Percentiles rank a stretch among this genome's conserved stretches.
Evolutionary conservation across 2,329 filamentous ascomycete genomes (phyloP).

Genomic region (Exophiala dermatitidis): DNA sequence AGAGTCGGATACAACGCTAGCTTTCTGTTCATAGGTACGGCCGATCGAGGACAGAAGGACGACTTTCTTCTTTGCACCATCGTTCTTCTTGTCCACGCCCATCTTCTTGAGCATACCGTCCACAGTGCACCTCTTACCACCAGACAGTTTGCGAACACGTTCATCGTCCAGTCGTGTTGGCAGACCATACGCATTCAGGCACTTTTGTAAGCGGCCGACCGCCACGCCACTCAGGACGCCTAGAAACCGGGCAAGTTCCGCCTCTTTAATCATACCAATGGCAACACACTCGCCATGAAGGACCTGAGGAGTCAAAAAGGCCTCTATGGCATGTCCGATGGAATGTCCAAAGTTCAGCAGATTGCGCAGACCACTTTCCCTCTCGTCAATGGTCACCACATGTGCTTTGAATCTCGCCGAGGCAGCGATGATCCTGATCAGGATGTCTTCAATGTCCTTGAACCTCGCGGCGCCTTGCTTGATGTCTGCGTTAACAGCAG

Average conservation of each 20-base stretch:
- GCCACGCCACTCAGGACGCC: constrained; percentile 79
- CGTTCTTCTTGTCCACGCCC: constrained; percentile 98
- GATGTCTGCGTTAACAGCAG: constrained; percentile 58
- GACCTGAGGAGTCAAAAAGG: constrained; percentile 88
- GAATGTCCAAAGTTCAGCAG: constrained; percentile 96
- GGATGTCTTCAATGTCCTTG: constrained; percentile 59
- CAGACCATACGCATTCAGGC: constrained; percentile 85
- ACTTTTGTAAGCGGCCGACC: constrained; percentile 83
- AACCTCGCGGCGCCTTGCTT: constrained; percentile 55
- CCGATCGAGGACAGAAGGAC: constrained; percentile 88
- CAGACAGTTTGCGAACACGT: constrained; percentile 70
- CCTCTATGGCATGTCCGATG: constrained; percentile 94
- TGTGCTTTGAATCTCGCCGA: constrained; percentile 90
- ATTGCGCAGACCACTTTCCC: constrained; percentile 88
- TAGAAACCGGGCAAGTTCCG: constrained; percentile 81
- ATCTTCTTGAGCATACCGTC: constrained; percentile 84
- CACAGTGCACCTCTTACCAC: constrained; percentile 79
- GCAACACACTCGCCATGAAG: constrained; percentile 93
- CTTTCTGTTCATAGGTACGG: constrained; percentile 75
- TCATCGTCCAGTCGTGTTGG: constrained; percentile 81
- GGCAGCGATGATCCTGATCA: constrained; percentile 76
- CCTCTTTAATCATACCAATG: constrained; percentile 98
- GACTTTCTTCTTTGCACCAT: constrained; percentile 90
- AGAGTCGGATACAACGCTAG: constrained; percentile 79
- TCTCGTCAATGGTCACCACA: constrained; percentile 89